Conservation (phyloP, 805 yeast genomes). For the Candida germanica region DNA sequence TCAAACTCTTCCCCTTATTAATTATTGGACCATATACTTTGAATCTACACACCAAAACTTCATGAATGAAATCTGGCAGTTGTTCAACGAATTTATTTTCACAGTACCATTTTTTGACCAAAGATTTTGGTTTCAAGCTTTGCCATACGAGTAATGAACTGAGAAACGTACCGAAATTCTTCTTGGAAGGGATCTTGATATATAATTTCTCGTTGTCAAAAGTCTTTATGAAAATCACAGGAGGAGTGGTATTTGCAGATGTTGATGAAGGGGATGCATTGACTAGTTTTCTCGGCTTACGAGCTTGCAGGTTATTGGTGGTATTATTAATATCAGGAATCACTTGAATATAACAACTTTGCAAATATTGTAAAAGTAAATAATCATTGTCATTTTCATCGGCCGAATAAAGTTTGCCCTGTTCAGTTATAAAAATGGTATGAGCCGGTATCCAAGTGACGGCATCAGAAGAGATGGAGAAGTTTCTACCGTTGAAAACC, state of each 20-base stretch:
- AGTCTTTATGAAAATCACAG: constrained; percentile 40
- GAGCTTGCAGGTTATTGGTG: constrained; percentile 2
- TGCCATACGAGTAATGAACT: constrained; percentile 56
- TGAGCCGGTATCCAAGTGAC: constrained; percentile 32
- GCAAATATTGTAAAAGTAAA: constrained; percentile 32
- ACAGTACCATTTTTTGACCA: constrained; percentile 53
- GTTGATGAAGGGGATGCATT: not conserved
- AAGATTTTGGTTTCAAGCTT: constrained; percentile 47
- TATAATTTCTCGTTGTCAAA: constrained; percentile 37
- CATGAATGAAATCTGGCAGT: constrained; percentile 21
- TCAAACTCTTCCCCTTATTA: constrained; percentile 32
- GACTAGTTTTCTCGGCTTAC: constrained; percentile 5
- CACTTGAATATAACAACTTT: constrained; percentile 39
- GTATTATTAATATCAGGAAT: constrained; percentile 21
- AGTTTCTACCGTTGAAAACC: constrained; percentile 27
- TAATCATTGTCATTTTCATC: constrained; percentile 29
- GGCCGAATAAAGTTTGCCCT: constrained; percentile 32
- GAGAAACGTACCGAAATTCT: constrained; percentile 42
- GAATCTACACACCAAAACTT: constrained; percentile 59
- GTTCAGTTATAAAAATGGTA: constrained; percentile 26
- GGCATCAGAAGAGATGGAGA: constrained; percentile 36
- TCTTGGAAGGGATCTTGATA: constrained; percentile 32
- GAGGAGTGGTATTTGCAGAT: constrained; percentile 20
- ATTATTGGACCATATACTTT: constrained; percentile 64
- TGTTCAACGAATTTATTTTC: constrained; percentile 28